These are phyloP conservation scores for Candida ascalaphidarum DNA, from an alignment of 805 yeast genomes.

Conservation along the genomic window DNA sequence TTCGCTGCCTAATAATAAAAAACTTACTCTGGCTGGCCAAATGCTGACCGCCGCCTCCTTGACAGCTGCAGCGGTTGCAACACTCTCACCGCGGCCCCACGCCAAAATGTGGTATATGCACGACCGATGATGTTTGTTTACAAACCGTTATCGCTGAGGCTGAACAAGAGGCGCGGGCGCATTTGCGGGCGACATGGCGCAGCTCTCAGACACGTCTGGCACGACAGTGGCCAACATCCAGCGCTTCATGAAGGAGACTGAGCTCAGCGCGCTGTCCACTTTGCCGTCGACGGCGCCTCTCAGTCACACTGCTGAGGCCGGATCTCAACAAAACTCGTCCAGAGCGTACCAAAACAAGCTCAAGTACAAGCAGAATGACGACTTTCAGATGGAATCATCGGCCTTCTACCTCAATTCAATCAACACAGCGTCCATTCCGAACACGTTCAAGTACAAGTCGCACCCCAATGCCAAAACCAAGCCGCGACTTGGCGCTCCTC, in stretches of 20 bases:
- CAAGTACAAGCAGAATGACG: constrained; percentile 23
- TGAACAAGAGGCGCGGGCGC: too few relatives aligned
- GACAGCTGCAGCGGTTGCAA: too few relatives aligned
- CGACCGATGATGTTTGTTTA: too few relatives aligned
- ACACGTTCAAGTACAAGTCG: constrained; percentile 36
- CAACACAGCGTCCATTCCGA: constrained; percentile 24
- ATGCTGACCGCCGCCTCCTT: too few relatives aligned
- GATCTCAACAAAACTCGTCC: constrained; percentile 2
- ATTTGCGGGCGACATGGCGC: too few relatives aligned
- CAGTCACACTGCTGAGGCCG: too few relatives aligned
- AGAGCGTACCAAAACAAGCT: constrained; percentile 20
- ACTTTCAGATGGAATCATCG: constrained; percentile 16
- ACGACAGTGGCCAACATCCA: constrained; percentile 18
- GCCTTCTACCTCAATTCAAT: constrained; percentile 4
- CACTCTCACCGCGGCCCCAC: too few relatives aligned
- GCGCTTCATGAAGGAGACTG: constrained; percentile 20
- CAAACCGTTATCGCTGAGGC: too few relatives aligned
- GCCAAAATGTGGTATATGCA: too few relatives aligned
- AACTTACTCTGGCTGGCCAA: too few relatives aligned
- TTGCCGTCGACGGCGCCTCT: constrained; percentile 8
- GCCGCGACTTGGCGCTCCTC: constrained; percentile 13
- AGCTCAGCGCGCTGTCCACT: constrained; percentile 10
- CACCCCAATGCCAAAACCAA: constrained; percentile 38
- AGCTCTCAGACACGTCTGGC: too few relatives aligned
- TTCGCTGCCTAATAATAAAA: too few relatives aligned